Conservation (phyloP, 208 protist species). For the Wallacemonas rigidus region DNA sequence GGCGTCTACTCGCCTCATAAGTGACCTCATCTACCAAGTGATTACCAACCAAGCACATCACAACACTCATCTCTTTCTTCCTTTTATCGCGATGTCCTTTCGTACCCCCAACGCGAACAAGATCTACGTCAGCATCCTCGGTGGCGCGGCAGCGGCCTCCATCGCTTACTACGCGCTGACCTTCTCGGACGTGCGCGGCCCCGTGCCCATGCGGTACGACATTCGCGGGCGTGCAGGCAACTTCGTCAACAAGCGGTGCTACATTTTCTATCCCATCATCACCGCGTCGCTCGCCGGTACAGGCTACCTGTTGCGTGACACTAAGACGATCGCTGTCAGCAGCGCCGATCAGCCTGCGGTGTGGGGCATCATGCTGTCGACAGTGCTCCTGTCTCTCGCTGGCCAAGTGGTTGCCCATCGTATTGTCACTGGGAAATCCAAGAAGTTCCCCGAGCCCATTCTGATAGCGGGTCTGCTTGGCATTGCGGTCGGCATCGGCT, state of each 20-base stretch:
- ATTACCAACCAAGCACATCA: neutral
- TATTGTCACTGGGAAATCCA: constrained; percentile 21
- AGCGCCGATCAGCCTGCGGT: constrained; percentile 9
- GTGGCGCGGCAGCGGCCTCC: constrained; percentile 13
- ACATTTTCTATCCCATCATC: constrained; percentile 23
- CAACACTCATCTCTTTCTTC: neutral
- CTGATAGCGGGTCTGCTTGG: neutral
- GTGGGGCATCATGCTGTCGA: constrained; percentile 11
- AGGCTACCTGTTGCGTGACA: constrained; percentile 14
- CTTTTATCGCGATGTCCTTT: neutral
- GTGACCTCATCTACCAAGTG: no score
- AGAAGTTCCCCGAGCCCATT: constrained; percentile 4
- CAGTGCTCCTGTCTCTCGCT: neutral
- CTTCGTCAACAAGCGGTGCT: constrained; percentile 19
- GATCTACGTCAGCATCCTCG: constrained; percentile 12
- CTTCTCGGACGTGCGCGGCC: constrained; percentile 1
- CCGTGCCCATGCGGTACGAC: constrained; percentile 30
- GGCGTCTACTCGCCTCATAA: no score
- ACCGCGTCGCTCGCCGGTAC: neutral
- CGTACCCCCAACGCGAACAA: constrained; percentile 1
- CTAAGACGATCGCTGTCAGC: neutral
- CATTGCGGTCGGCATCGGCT: constrained; percentile 10
- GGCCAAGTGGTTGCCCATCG: constrained; percentile 24
- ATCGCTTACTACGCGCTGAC: constrained; percentile 21
- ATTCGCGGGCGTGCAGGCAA: constrained; percentile 12